phyloP scores from a whole-genome alignment of 2,329 filamentous ascomycete species.

The Lecanicillium sp. region DNA sequence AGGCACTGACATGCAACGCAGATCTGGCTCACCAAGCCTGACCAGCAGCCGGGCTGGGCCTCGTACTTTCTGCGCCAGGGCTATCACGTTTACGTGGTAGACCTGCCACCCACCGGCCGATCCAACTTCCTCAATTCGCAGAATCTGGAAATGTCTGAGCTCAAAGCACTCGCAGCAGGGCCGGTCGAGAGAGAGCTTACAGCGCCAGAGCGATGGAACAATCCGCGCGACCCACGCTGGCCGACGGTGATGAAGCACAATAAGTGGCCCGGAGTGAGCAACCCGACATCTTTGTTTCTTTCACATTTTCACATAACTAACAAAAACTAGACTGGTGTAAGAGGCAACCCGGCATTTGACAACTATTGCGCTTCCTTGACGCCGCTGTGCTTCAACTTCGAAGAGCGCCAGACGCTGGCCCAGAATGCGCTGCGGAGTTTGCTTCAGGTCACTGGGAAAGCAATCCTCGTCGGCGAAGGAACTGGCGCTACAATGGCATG shows the following conservation, averaged over 20 bases:
- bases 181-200: slow-evolving; percentile 29
- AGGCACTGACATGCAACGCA: slow-evolving; percentile 15
- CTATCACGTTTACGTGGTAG: slow-evolving; percentile 37
- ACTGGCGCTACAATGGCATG: slow-evolving; percentile 41
- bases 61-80: slow-evolving; percentile 36
- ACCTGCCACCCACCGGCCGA: slow-evolving; percentile 36
- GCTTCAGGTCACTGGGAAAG: slow-evolving; percentile 35
- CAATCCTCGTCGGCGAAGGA: slow-evolving; percentile 44
- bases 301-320: background rate
- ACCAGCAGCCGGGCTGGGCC: slow-evolving; percentile 40
- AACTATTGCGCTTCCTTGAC: slow-evolving; percentile 39
- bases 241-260: slow-evolving; percentile 24
- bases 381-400: slow-evolving; percentile 25
- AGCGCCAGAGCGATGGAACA: slow-evolving; percentile 19
- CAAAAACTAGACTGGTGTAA: slow-evolving; percentile 24
- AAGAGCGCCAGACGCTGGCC: slow-evolving; percentile 26
- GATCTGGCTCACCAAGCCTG: slow-evolving; percentile 42
- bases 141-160: slow-evolving; percentile 17
- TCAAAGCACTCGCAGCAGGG: slow-evolving; percentile 17
- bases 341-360: slow-evolving; percentile 43
- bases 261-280: slow-evolving; percentile 34
- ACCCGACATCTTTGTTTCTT: no score
- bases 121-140: slow-evolving; percentile 23
- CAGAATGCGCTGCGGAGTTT: slow-evolving; percentile 35
- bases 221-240: slow-evolving; percentile 16